Evolutionary conservation across 228 moss, liverwort and hornwort genomes (phyloP).

Genomic region (Sphagnum magellanicum): DNA sequence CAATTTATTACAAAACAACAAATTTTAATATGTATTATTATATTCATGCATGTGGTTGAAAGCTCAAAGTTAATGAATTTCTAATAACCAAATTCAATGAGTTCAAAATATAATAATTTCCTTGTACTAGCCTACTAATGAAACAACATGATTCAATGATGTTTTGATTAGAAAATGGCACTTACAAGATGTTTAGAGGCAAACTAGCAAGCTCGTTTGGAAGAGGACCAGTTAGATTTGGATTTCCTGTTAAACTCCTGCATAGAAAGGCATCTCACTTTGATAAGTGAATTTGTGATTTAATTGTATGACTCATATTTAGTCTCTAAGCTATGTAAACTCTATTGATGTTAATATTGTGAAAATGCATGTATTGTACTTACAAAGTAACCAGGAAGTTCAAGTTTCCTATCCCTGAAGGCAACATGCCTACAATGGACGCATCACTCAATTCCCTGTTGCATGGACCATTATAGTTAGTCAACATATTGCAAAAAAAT

Average conservation of each 20-base stretch:
- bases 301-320: background rate
- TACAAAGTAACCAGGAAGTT: background rate
- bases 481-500: too few relatives aligned
- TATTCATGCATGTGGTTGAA: too few relatives aligned
- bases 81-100: too few relatives aligned
- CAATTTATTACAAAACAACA: too few relatives aligned
- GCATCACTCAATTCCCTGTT: background rate
- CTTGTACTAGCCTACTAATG: too few relatives aligned
- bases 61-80: too few relatives aligned
- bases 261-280: background rate
- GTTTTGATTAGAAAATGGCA: background rate
- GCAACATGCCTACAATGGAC: slow-evolving; percentile 1
- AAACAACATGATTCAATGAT: too few relatives aligned
- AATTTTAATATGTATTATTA: too few relatives aligned
- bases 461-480: background rate
- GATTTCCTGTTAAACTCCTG: slow-evolving; percentile 5
- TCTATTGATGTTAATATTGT: too few relatives aligned
- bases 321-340: too few relatives aligned
- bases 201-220: background rate
- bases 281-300: background rate
- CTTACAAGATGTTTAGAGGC: slow-evolving; percentile 3
- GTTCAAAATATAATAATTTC: too few relatives aligned
- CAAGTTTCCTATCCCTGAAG: background rate
- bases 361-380: background rate
- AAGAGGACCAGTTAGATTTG: background rate